Evolutionary conservation across 441 rosid genomes (phyloP).

Genomic region (Erodium trifolium): DNA sequence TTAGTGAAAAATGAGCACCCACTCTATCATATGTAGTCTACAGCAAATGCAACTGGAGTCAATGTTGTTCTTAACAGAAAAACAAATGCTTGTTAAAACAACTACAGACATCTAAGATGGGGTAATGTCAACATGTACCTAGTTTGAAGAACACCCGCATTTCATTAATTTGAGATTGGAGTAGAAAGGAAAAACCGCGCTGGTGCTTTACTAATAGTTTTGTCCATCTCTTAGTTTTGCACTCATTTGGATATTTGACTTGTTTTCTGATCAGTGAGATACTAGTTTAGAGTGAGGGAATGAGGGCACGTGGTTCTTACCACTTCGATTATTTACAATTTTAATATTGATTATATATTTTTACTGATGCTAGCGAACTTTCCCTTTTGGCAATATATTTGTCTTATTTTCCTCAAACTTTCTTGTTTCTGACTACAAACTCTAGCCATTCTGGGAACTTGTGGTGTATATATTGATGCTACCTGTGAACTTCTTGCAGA

Average conservation of each 20-base stretch:
- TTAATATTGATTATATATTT: not conserved
- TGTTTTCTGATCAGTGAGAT: not conserved
- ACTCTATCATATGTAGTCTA: not conserved
- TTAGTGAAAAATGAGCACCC: not conserved
- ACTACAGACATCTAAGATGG: not conserved
- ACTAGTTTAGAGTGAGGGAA: conserved; percentile 1
- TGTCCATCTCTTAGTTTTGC: not conserved
- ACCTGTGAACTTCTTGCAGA: conserved; percentile 36
- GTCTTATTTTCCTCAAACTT: not conserved
- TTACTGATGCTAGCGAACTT: not conserved
- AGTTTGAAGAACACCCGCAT: conserved; percentile 1
- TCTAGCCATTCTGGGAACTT: not conserved
- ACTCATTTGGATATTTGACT: not conserved
- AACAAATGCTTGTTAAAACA: not conserved
- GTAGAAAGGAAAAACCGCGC: not conserved
- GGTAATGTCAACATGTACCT: not conserved
- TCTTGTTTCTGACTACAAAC: not conserved
- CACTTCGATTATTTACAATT: not conserved
- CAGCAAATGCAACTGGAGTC: conserved; percentile 7
- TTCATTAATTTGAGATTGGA: conserved; percentile 2
- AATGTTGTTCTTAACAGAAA: not conserved
- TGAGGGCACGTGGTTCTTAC: not conserved
- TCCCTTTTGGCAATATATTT: not conserved
- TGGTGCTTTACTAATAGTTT: not conserved
- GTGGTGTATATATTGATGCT: conserved; percentile 10